phyloP scores from a whole-genome alignment of 108 stramenopile genomes.

The Nitzschia sp. region DNA sequence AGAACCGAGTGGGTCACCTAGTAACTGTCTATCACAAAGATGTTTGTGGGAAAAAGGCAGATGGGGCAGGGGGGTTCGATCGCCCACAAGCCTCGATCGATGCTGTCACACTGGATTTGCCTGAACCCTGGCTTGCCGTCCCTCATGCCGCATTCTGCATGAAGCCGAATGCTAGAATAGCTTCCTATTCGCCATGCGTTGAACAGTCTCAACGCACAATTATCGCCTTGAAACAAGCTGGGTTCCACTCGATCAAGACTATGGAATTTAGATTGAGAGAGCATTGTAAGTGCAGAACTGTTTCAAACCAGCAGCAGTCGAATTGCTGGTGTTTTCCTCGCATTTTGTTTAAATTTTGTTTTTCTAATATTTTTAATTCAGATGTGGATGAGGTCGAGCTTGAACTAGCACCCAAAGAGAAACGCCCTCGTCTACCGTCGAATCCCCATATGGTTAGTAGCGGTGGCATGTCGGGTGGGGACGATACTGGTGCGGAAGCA shows the following conservation, averaged over 20 bases:
- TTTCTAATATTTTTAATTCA: neutral
- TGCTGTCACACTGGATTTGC: conserved; percentile 92
- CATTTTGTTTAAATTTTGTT: neutral
- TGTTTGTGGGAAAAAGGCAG: conserved; percentile 72
- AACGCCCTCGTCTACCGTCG: conserved; percentile 34
- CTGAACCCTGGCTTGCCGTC: conserved; percentile 93
- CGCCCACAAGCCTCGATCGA: conserved; percentile 68
- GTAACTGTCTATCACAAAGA: conserved; percentile 77
- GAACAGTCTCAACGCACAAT: conserved; percentile 89
- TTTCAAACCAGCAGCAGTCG: too few species aligned
- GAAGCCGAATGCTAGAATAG: conserved; percentile 71
- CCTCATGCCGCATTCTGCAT: conserved; percentile 78
- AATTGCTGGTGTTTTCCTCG: too few species aligned
- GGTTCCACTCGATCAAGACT: conserved; percentile 84
- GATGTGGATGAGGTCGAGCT: conserved; percentile 70
- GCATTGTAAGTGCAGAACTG: conserved; percentile 46
- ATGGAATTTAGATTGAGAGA: conserved; percentile 85
- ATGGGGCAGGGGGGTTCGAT: conserved; percentile 67
- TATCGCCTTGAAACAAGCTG: conserved; percentile 54
- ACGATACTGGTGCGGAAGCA: conserved; percentile 24
- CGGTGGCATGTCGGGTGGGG: conserved; percentile 1
- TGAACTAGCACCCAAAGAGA: conserved; percentile 50
- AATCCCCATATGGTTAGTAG: conserved; percentile 21
- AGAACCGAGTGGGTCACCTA: conserved; percentile 75
- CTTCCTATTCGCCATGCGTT: conserved; percentile 93